Conservation (phyloP, 2,329 filamentous ascomycete species). For the Penicillium sp. region DNA sequence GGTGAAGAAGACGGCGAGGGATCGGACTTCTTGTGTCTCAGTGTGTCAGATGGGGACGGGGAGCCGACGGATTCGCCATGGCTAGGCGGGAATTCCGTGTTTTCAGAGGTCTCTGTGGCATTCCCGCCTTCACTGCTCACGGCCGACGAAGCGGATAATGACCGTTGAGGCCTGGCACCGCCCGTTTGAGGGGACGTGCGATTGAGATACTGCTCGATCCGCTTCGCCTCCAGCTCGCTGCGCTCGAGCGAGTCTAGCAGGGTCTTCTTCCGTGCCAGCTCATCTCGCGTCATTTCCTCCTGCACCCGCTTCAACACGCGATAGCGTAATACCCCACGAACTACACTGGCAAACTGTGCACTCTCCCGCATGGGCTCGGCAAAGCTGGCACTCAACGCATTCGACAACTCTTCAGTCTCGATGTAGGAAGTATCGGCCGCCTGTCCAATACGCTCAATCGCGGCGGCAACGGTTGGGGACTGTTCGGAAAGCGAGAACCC, state of each 20-base stretch:
- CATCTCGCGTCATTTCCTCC: constrained; percentile 94
- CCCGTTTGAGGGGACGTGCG: constrained; percentile 51
- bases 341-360: constrained; percentile 93
- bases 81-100: constrained; percentile 92
- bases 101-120: constrained; percentile 73
- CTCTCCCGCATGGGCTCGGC: constrained; percentile 98
- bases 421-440: constrained; percentile 96
- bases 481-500: constrained; percentile 94
- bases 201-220: constrained; percentile 89
- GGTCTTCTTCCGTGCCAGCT: constrained; percentile 80
- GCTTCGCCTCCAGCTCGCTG: constrained; percentile 86
- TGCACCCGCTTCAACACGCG: constrained; percentile 91
- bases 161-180: constrained; percentile 59
- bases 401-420: constrained; percentile 86
- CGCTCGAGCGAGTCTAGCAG: constrained; percentile 86
- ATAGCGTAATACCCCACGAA: constrained; percentile 83
- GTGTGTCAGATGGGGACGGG: constrained; percentile 70
- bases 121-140: constrained; percentile 53
- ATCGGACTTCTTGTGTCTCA: constrained; percentile 44
- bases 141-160: constrained; percentile 57
- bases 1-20: constrained; percentile 34
- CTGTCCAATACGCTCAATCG: constrained; percentile 91
- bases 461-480: constrained; percentile 80
- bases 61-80: constrained; percentile 67
- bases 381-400: constrained; percentile 85